A percentile compares a stretch with the other conserved stretches of the same genome.
phyloP scores from a whole-genome alignment of 2,329 filamentous ascomycete genomes.

The Clarireedia hainanense region DNA sequence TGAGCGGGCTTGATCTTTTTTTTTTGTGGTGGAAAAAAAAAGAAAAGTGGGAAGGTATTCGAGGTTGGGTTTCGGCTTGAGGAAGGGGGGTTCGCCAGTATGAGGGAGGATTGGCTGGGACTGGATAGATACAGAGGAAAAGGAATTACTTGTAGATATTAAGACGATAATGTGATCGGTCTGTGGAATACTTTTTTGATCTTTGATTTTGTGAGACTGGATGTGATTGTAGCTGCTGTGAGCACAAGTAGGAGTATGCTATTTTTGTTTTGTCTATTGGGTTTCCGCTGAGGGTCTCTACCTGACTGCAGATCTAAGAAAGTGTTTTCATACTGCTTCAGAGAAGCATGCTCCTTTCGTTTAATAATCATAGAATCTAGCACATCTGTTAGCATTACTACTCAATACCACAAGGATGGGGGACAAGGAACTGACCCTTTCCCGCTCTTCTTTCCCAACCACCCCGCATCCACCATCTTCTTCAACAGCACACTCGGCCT shows the following conservation, averaged over 20 bases:
- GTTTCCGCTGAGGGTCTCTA: no score
- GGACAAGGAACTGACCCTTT: conserved; percentile 51
- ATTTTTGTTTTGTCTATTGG: no score
- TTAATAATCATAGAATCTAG: conserved; percentile 30
- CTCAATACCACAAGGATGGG: neutral
- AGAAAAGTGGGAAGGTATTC: no score
- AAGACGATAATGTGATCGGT: neutral
- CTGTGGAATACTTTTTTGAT: neutral
- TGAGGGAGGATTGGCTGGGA: neutral
- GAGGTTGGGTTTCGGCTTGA: no score
- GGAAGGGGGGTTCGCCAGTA: neutral
- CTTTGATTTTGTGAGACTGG: neutral
- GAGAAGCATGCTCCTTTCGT: neutral
- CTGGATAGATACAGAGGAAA: neutral
- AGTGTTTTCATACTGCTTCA: no score
- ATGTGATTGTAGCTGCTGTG: neutral
- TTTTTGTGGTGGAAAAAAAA: no score
- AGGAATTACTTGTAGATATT: neutral
- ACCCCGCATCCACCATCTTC: conserved; percentile 97
- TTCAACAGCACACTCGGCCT: conserved; percentile 76
- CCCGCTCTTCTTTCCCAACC: conserved; percentile 94
- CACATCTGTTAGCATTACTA: conserved; percentile 13
- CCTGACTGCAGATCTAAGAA: no score
- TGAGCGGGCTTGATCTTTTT: no score
- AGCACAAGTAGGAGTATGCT: neutral